Base-by-base conservation (phyloP, 352 stramenopile species). In the Phytophthora syringae region DNA sequence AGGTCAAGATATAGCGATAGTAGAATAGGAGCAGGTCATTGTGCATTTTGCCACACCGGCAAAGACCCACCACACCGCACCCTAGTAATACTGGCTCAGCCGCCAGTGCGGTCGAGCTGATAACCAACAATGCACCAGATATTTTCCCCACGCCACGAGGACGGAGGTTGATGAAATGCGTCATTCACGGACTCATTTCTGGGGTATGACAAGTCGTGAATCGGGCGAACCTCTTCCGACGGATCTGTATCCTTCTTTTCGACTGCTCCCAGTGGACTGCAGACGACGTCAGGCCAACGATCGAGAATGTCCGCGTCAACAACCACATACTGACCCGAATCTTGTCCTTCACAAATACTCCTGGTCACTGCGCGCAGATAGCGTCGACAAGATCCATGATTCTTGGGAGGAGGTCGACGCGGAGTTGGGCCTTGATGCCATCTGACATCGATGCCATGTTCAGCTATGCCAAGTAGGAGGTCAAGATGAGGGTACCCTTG, bases 171-270 rank as follows among this genome's bases (percentile, higher is more conserved):
- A n/a, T n/a, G n/a, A n/a, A n/a, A n/a, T n/a, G n/a, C n/a, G n/a
- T n/a, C n/a, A n/a, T n/a, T n/a, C 0, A 54, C 49, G 0, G 59
- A 65, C 2, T 59, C 10, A 2, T 28, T 28, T 2, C 18, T 51
- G 0, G 42, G 53, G 12, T 42, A 74, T 4, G 49, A 70, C 9
- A 74, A 25, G 11, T 70, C 52, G 10, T 69, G 59, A 34, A 66
- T 74, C 0, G 28, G 42, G 1, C 42, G 32, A 1, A 70, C 53
- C 28, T 66, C 59, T 36, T 61, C 24, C 1, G 20, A 2, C 1
- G 60, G 45, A 51, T 61, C 47, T 0, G 24, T 13, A 20, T 21
- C 64, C 18, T 72, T 68, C 45, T 64, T 72, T 36, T 57, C 52
- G 0, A 68, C 64, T 1, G 58, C 57, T 6, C 64, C 47, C 0